Base-by-base conservation (phyloP, 805 yeast genomes). In the Candida yuanshanica region DNA sequence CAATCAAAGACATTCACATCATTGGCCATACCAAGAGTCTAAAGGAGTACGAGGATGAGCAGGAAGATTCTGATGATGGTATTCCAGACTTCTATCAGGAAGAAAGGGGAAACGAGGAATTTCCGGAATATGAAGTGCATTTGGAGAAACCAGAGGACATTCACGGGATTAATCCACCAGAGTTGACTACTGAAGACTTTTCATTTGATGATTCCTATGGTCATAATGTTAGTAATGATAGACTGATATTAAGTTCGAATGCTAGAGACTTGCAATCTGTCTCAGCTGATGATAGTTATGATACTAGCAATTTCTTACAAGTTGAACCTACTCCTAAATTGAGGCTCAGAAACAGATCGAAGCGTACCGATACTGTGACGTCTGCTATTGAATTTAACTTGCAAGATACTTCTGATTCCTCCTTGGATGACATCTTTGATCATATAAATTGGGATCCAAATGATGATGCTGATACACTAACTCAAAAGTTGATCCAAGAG, bases 381-480 rank as follows among this genome's bases (percentile, higher is more conserved):
- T 50, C 68, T 2, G 62, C 69, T 0, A 58, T 60, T 38, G 70
- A 65, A 33, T 51, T 33, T 48, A 57, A 39, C 2, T 24, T 38
- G 5, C 53, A 48, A 21, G 49, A 42, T 20, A 37, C 29, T 6
- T 43, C 40, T 6, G 50, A 51, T 13, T 44, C 61, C 4, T 60
- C 64, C 2, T 66, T 71, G 23, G 82, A 79, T 37, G 95, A 86
- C 45, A 60, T 87, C 12, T 73, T 90, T 43, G 86, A 83, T 22
- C 91, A 85, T 46, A 71, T 89, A 18, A 77, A 80, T 24, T 91
- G 96, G 93, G 74, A 74, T 22, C 72, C 81, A 2, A 63, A 69
- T 5, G 95, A 84, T 53, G 82, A 78, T 46, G 73, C 86, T 8
- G 71, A 68, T 22, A 66, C 71, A 0, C 61, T 90, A 21, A 70